Percentiles rank a stretch among this genome's conserved stretches.
These are phyloP conservation scores for Mollisia scopiformis DNA, from an alignment of 2,329 filamentous ascomycete genomes.

Conservation along the genomic window DNA sequence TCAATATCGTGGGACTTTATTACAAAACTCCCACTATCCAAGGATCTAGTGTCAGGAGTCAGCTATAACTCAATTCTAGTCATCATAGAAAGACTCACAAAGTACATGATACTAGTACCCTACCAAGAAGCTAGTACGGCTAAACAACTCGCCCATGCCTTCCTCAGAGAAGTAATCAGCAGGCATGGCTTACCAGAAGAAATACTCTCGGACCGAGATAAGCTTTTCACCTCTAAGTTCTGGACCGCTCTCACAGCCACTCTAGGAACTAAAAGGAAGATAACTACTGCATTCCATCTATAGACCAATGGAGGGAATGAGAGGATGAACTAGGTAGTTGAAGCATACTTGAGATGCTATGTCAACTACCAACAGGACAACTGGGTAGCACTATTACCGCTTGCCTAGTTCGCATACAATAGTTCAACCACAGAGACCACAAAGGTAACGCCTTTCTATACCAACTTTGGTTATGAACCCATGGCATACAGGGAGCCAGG, in stretches of 20 bases:
- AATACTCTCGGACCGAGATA: conserved; percentile 18
- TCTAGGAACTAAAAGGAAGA: conserved; percentile 10
- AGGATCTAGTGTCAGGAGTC: background rate
- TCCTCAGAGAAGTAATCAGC: background rate
- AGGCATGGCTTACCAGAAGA: conserved; percentile 10
- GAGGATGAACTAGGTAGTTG: conserved; percentile 6
- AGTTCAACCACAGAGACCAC: background rate
- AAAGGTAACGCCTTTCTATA: background rate
- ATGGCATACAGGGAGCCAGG: background rate
- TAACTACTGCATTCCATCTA: conserved; percentile 16
- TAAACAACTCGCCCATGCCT: background rate
- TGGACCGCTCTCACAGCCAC: background rate
- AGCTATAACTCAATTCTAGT: background rate
- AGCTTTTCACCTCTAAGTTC: conserved; percentile 19
- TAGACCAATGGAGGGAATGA: conserved; percentile 12
- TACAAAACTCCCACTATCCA: background rate
- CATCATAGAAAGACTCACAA: background rate
- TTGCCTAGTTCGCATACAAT: conserved; percentile 15
- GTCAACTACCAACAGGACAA: conserved; percentile 12
- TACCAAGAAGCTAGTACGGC: background rate
- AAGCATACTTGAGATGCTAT: conserved; percentile 13
- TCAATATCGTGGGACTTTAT: conserved; percentile 1
- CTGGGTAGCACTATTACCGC: conserved; percentile 5
- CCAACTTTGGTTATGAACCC: conserved; percentile 8
- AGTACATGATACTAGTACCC: conserved; percentile 8